phyloP scores from a whole-genome alignment of 116 monocot species.

The Papilionanthe hybrid region DNA sequence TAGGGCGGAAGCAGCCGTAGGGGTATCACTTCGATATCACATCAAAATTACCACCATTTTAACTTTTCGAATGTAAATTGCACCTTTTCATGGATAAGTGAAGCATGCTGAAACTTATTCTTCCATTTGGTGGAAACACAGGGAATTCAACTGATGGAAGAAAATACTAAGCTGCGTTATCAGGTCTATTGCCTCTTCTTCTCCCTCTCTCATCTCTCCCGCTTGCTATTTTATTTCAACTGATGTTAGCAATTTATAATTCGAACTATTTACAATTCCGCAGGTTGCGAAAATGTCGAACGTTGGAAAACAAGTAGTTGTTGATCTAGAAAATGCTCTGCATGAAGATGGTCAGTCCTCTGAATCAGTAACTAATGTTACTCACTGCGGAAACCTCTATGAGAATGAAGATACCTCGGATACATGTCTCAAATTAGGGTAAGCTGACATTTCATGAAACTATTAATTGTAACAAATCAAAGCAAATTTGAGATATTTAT shows the following conservation, averaged over 20 bases:
- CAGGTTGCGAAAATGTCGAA: slow-evolving; percentile 31
- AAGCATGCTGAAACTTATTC: neutral
- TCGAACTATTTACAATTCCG: neutral
- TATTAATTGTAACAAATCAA: neutral
- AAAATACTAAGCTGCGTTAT: slow-evolving; percentile 42
- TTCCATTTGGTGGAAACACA: slow-evolving; percentile 10
- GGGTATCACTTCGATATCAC: too few relatives aligned
- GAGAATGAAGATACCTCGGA: slow-evolving; percentile 38
- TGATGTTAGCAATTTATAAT: neutral
- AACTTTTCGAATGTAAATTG: too few relatives aligned
- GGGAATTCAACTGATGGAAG: slow-evolving; percentile 49
- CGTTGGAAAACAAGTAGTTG: slow-evolving; percentile 15
- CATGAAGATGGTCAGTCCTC: slow-evolving; percentile 53
- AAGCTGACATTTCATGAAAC: neutral
- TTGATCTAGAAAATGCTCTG: slow-evolving; percentile 26
- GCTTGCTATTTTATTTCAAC: neutral
- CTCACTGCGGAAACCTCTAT: slow-evolving; percentile 14
- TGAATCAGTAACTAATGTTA: slow-evolving; percentile 34
- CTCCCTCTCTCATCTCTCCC: neutral
- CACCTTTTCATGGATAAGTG: too few relatives aligned
- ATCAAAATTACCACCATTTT: too few relatives aligned
- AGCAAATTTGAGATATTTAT: too few relatives aligned
- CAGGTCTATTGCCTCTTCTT: slow-evolving; percentile 23
- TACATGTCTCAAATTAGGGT: slow-evolving; percentile 55
- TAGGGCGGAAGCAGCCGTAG: too few relatives aligned